A percentile compares a stretch with the other conserved stretches of the same genome.
Conservation (phyloP, 371 early-diverging fungal genomes). For the Nematocida ausubeli region DNA sequence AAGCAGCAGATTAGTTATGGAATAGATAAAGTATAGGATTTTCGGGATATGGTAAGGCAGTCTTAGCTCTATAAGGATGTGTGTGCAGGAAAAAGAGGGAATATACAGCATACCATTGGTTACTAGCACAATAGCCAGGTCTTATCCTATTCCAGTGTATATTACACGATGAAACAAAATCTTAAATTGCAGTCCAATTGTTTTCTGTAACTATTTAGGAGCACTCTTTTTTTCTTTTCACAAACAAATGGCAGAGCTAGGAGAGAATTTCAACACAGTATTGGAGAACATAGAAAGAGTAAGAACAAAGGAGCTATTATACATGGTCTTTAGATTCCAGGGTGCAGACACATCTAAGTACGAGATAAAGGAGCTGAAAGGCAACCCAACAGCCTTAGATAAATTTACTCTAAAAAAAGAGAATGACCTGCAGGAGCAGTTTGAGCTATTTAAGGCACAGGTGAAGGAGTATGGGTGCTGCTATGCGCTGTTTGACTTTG, state of each 20-base stretch:
- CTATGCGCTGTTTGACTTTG: slow-evolving; percentile 65
- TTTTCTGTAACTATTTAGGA: slow-evolving; percentile 24
- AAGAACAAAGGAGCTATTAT: slow-evolving; percentile 43
- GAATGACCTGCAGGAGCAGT: slow-evolving; percentile 51
- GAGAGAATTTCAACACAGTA: slow-evolving; percentile 43
- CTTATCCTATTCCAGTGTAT: too few species aligned
- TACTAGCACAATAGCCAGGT: too few species aligned
- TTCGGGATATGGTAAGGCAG: too few species aligned
- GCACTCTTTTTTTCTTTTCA: slow-evolving; percentile 36
- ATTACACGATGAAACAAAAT: too few species aligned
- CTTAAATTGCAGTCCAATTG: too few species aligned
- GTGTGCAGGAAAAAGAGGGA: too few species aligned
- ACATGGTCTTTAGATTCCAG: slow-evolving; percentile 38
- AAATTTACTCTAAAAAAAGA: slow-evolving; percentile 34
- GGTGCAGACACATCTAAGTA: background rate
- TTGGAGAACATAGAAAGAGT: slow-evolving; percentile 46
- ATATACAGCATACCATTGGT: too few species aligned
- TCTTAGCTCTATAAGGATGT: too few species aligned
- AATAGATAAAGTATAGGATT: too few species aligned
- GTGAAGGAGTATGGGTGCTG: slow-evolving; percentile 54
- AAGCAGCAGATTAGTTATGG: too few species aligned
- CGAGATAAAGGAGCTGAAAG: slow-evolving; percentile 27
- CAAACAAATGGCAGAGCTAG: slow-evolving; percentile 33
- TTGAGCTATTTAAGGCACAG: slow-evolving; percentile 50
- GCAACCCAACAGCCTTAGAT: slow-evolving; percentile 29